Conservation (phyloP, 2,329 filamentous ascomycete species). For the Trichoderma guizhouense region DNA sequence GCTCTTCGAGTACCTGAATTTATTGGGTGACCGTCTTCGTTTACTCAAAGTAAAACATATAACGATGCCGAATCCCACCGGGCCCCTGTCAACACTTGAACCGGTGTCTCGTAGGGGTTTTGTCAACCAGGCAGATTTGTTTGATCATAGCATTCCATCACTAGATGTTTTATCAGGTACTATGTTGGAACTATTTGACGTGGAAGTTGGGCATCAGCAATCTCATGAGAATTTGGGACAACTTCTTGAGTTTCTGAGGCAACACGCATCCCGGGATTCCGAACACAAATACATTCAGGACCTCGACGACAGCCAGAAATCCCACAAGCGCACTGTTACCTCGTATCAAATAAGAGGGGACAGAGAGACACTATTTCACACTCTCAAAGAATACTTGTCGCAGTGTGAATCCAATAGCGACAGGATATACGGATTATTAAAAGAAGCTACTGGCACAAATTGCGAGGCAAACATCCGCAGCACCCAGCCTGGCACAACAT, state of each 20-base stretch:
- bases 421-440: not conserved
- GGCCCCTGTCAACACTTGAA: not conserved
- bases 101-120: not conserved
- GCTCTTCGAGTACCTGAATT: not conserved
- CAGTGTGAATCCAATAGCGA: not conserved
- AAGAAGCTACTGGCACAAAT: not conserved
- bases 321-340: not conserved
- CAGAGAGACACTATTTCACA: not conserved
- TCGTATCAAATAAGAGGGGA: not conserved
- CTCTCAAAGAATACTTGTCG: not conserved
- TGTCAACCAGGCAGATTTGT: not conserved
- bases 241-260: not conserved
- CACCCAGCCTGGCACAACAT: not conserved
- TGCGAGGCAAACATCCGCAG: not conserved
- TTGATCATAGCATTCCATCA: not conserved
- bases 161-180: not conserved
- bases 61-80: not conserved
- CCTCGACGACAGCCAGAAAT: not conserved
- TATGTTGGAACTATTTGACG: not conserved
- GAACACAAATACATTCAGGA: not conserved
- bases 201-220: fast-evolving
- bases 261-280: not conserved
- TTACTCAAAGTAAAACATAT: not conserved
- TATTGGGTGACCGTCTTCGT: not conserved
- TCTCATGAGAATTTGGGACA: not conserved